Evolutionary conservation across 805 yeast species (phyloP).

Genomic region (Candida khao-thaluensis): DNA sequence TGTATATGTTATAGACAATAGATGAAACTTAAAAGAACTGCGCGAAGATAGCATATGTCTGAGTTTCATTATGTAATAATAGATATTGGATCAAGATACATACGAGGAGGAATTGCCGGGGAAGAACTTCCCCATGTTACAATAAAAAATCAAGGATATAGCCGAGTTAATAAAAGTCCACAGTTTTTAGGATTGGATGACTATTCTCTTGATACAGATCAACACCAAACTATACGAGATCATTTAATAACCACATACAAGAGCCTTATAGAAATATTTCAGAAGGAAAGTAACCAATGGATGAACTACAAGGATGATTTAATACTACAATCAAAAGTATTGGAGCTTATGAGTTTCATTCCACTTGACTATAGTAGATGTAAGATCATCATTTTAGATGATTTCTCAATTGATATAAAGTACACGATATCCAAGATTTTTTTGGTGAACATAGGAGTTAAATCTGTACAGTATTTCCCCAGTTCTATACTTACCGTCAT

Average conservation of each 20-base stretch:
- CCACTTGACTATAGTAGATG: constrained; percentile 20
- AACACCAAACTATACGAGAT: constrained; percentile 7
- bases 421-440: constrained; percentile 19
- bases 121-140: constrained; percentile 18
- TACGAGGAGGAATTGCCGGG: constrained; percentile 29
- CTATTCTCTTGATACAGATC: constrained; percentile 18
- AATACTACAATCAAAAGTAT: constrained; percentile 14
- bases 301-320: constrained; percentile 10
- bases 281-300: constrained; percentile 11
- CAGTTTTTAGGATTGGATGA: constrained; percentile 21
- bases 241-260: neutral
- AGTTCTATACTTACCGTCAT: constrained; percentile 21
- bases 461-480: constrained; percentile 23
- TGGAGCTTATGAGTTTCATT: constrained; percentile 17
- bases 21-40: neutral
- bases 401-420: constrained; percentile 15
- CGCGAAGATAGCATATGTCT: constrained; percentile 4
- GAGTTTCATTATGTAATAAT: constrained; percentile 17
- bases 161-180: constrained; percentile 15
- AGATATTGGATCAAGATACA: constrained; percentile 17
- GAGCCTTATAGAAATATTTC: constrained; percentile 8
- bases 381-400: constrained; percentile 22
- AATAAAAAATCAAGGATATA: constrained; percentile 7
- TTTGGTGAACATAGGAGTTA: constrained; percentile 23
- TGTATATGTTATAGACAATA: too few relatives aligned